phyloP scores from a whole-genome alignment of 305 asterid genomes.

The Rubia tinctorum region DNA sequence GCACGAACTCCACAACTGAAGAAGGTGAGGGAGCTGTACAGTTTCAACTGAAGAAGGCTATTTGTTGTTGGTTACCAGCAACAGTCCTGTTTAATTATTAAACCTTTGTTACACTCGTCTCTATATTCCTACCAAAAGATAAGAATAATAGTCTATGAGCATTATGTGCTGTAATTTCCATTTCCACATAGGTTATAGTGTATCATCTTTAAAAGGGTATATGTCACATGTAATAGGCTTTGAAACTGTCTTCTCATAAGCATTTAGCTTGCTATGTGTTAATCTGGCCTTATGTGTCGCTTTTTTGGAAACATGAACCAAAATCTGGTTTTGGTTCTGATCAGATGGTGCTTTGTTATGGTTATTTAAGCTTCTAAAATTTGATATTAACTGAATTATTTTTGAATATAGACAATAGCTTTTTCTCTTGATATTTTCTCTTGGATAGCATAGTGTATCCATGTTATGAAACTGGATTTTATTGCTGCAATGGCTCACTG shows the following conservation, averaged over 20 bases:
- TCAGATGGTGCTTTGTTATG: neutral
- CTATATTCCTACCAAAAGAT: neutral
- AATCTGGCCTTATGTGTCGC: neutral
- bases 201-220: neutral
- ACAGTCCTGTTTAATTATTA: neutral
- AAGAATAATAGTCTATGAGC: neutral
- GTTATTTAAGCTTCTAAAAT: neutral
- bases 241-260: neutral
- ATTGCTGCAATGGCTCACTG: neutral
- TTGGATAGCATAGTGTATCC: neutral
- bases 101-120: neutral
- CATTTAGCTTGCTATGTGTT: neutral
- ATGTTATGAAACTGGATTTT: neutral
- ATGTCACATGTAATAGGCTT: neutral
- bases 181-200: neutral
- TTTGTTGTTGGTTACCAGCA: neutral
- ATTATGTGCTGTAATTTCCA: neutral
- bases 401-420: neutral
- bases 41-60: neutral
- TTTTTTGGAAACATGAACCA: neutral
- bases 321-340: neutral
- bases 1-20: constrained; percentile 95
- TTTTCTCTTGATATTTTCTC: neutral
- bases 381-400: neutral
- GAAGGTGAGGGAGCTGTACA: constrained; percentile 52